Evolutionary conservation across 208 protist genomes (phyloP).

Genomic region (Trypanosoma avium): DNA sequence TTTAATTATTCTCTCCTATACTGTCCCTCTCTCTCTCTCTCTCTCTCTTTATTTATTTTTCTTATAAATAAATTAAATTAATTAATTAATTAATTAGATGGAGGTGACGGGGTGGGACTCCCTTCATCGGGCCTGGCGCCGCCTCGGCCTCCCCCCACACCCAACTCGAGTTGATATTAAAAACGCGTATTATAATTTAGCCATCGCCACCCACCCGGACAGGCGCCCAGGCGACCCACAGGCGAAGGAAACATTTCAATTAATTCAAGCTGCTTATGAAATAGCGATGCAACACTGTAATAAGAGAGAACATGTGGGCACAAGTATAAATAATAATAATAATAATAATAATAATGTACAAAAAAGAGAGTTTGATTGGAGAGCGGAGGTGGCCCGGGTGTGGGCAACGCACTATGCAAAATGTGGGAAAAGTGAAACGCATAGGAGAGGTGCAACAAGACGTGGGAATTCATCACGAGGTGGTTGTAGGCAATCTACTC

Average conservation of each 20-base stretch:
- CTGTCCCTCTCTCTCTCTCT: neutral
- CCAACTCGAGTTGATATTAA: conserved; percentile 16
- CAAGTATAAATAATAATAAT: too few relatives aligned
- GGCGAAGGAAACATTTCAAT: conserved; percentile 25
- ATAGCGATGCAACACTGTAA: conserved; percentile 9
- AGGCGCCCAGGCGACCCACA: conserved; percentile 9
- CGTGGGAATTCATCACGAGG: too few relatives aligned
- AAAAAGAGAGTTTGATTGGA: conserved; percentile 25
- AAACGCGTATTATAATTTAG: conserved; percentile 18
- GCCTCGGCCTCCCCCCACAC: conserved; percentile 16
- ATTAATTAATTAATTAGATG: too few relatives aligned
- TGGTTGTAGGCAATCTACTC: too few relatives aligned
- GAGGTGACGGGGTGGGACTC: too few relatives aligned
- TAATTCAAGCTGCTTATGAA: conserved; percentile 24
- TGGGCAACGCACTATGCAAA: neutral
- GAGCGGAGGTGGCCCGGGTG: conserved; percentile 23
- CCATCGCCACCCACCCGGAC: conserved; percentile 26
- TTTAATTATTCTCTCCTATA: too few relatives aligned
- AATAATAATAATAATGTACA: too few relatives aligned
- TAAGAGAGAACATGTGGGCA: neutral
- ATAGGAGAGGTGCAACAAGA: too few relatives aligned
- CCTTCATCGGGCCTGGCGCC: conserved; percentile 13
- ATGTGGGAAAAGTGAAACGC: neutral
- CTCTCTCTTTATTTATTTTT: neutral
- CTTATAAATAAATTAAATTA: too few relatives aligned